Evolutionary conservation across 208 protist species (phyloP).

Genomic region (Leishmania arabica): DNA sequence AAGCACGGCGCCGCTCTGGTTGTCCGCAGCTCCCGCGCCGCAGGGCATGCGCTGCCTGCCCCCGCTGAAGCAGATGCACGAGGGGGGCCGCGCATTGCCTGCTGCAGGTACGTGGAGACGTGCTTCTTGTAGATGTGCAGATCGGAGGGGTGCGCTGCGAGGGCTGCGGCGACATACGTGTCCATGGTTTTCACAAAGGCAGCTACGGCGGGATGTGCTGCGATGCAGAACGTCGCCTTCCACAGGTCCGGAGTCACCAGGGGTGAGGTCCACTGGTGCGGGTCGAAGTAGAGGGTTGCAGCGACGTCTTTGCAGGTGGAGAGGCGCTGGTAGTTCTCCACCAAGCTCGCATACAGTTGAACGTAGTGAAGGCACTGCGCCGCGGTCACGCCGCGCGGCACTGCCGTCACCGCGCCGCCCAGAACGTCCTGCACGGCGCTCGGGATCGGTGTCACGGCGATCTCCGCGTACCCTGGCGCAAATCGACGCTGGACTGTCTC

Average conservation of each 20-base stretch:
- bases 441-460: conserved; percentile 32
- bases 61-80: neutral
- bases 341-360: conserved; percentile 31
- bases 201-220: conserved; percentile 1
- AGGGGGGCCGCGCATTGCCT: conserved; percentile 12
- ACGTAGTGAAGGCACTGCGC: conserved; percentile 75
- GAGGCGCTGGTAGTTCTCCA: conserved; percentile 39
- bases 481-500: conserved; percentile 47
- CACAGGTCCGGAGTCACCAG: conserved; percentile 31
- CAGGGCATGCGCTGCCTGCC: neutral
- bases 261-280: conserved; percentile 26
- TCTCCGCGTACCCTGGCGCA: conserved; percentile 44
- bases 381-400: conserved; percentile 39
- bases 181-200: conserved; percentile 23
- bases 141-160: conserved; percentile 14
- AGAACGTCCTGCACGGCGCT: conserved; percentile 3
- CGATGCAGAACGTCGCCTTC: conserved; percentile 20
- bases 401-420: conserved; percentile 6
- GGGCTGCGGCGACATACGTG: neutral
- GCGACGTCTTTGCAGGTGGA: conserved; percentile 12
- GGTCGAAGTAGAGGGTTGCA: conserved; percentile 26
- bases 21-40: neutral
- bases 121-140: conserved; percentile 22
- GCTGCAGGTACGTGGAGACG: conserved; percentile 3
- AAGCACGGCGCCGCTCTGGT: neutral